Evolutionary conservation across 2,329 filamentous ascomycete genomes (phyloP), one percentile per base, ranked within the genome.

Genomic region (Phialophora verrucosa): DNA sequence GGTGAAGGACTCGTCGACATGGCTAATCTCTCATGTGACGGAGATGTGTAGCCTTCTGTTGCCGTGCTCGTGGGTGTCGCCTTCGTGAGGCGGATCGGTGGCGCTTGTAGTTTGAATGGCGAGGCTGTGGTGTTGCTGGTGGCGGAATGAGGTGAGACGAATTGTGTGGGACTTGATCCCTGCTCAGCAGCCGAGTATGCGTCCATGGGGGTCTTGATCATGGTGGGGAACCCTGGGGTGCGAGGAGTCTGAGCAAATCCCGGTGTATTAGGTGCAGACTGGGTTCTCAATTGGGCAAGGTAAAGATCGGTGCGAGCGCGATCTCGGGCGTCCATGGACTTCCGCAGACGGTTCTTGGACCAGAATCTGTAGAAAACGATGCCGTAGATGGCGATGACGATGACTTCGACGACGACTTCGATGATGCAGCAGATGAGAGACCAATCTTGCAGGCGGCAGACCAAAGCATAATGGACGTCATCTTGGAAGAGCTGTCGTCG

Each of bases 341-440:
- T 98, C 80, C 91, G 89, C 69, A 99, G 91, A 77, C 91, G 91
- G 78, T 92, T 91, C 86, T 98, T 99, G 72, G 91, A 93, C 87
- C 93, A 97, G 85, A 96, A 96, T 74, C 95, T 91, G 85, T 96
- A 98, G 84, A 98, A 97, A 78, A 97, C 89, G 76, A 97, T 86
- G 75, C 87, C 92, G 85, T 99, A 99, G 75, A 99, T 91, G 62
- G 88, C 84, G 78, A 99, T 96, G 76, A 91, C 92, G 76, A 98
- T 90, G 72, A 91, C 87, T 77, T 98, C 95, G 74, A 99, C 86
- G 68, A 97, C 91, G 72, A 99, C 85, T 80, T 99, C 95, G 78
- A 99, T 98, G 76, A 99, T 90, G 81, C 93, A 93, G 85, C 95
- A 99, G 77, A 99, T 91, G 70, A 99, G 85, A 49, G 90, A 87